Conservation (phyloP, 306 rosid genomes). For the Trichosanthes cucumerina region DNA sequence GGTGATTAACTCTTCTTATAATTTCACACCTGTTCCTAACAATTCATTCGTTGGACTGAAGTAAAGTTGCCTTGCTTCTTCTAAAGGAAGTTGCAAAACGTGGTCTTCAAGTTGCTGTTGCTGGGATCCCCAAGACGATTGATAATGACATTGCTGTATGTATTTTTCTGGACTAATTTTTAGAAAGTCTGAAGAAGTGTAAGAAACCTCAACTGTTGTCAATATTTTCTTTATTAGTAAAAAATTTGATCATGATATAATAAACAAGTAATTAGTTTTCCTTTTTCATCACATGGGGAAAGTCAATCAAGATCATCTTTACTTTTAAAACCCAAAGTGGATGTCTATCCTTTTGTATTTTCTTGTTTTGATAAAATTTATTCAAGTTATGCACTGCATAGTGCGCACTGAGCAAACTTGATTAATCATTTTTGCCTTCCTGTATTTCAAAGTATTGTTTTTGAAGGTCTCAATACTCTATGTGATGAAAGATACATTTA, state of each 20-base stretch:
- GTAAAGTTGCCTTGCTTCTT: conserved; percentile 23
- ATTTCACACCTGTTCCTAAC: conserved; percentile 12
- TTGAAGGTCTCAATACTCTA: neutral
- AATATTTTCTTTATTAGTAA: neutral
- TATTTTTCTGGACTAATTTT: conserved; percentile 17
- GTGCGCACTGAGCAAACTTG: neutral
- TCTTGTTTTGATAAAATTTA: neutral
- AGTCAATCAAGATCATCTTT: neutral
- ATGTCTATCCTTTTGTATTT: neutral
- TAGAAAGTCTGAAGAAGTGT: neutral
- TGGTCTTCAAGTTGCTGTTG: conserved; percentile 84
- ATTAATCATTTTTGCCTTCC: neutral
- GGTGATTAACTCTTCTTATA: conserved; percentile 35
- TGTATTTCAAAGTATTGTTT: neutral
- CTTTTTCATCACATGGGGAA: neutral
- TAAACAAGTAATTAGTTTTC: neutral
- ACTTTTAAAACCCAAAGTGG: neutral
- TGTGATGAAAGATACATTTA: neutral
- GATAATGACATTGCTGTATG: conserved; percentile 96
- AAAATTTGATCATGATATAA: neutral
- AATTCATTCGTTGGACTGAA: conserved; percentile 15
- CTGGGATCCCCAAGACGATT: conserved; percentile 91
- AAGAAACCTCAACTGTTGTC: neutral
- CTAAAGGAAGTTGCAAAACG: conserved; percentile 91
- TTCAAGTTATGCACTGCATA: neutral